Evolutionary conservation across 2,329 filamentous ascomycete genomes (phyloP), one percentile per base, ranked within the genome.

Genomic region (Cercospora zeae-maydis): DNA sequence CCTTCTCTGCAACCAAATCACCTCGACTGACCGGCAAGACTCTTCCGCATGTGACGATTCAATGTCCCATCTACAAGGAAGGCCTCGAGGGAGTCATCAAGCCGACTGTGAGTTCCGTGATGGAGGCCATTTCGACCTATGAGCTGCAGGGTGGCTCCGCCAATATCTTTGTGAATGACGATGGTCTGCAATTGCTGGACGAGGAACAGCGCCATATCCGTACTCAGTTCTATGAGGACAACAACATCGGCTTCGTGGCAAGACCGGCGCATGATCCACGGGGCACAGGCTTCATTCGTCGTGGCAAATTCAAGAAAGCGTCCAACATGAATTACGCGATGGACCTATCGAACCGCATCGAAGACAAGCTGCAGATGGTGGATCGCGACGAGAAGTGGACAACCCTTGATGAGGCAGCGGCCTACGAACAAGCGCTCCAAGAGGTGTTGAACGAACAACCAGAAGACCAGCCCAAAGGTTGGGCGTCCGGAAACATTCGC

Each of bases 11-110:
- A 1, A 80, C 82, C n/a, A 82, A 88, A 8, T 86, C 88, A 1
- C 83, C 83, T 19, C 81, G 89, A 53, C 76, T 92, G 30, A 83
- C 84, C 61, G 78, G 77, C 1, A 71, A 78, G 6, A 57, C 57
- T 27, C 81, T 93, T 14, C 89, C 89, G 1, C 90, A 91, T 72
- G 82, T 91, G 66, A 82, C 79, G 2, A 89, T 96, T 45, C 91
- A 96, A 73, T 93, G 90, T 75, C 91, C 91, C 4, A 90, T 96
- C 0, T 96, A 95, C 80, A 95, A 93, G 75, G 91, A 96, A 75
- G 90, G 91, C 67, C 82, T 96, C 2, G 79, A 79, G 36, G 85
- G 81, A 65, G 91, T 96, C 75, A 92, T 93, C 71, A 84, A 82
- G 19, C 90, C 90, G 7, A 93, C 90, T 0, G 85, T 93, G 70